A percentile compares a stretch with the other conserved stretches of the same genome.
Conservation (phyloP, 345 rosid genomes). For the Pugionium cornutum region DNA sequence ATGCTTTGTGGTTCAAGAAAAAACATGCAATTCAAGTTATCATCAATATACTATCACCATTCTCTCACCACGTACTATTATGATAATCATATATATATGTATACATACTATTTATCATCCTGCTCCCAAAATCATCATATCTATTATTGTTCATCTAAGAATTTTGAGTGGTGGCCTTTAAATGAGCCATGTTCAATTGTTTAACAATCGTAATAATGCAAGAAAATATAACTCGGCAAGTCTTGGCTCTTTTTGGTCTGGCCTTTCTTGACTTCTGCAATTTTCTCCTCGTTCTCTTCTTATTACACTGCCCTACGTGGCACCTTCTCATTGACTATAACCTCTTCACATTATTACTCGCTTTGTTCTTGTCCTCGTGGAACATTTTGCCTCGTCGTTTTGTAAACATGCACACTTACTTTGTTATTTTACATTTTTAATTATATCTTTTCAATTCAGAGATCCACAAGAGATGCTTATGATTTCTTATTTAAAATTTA, state of each 20-base stretch:
- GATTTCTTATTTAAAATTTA: neutral
- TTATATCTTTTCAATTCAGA: neutral
- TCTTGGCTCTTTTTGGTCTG: slow-evolving; percentile 38
- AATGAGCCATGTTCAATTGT: slow-evolving; percentile 26
- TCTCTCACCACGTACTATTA: no score
- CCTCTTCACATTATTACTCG: slow-evolving; percentile 20
- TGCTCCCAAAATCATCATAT: no score
- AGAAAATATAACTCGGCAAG: slow-evolving; percentile 19
- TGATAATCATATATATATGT: no score
- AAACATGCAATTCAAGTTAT: no score
- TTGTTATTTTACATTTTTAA: neutral
- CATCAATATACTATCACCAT: no score
- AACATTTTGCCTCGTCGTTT: slow-evolving; percentile 38
- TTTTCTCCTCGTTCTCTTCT: slow-evolving; percentile 37
- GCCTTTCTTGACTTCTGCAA: slow-evolving; percentile 33
- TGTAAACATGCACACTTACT: slow-evolving; percentile 1
- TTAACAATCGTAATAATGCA: slow-evolving; percentile 34
- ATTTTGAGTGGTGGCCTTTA: slow-evolving; percentile 22
- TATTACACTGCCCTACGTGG: slow-evolving; percentile 14
- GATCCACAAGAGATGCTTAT: no score
- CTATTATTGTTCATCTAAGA: no score
- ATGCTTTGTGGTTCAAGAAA: no score
- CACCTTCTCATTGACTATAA: slow-evolving; percentile 25
- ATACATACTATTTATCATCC: no score
- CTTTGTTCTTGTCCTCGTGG: slow-evolving; percentile 27